These are phyloP conservation scores for Beta corolliflora DNA, from an alignment of 179 eudicot species.

Conservation along the genomic window DNA sequence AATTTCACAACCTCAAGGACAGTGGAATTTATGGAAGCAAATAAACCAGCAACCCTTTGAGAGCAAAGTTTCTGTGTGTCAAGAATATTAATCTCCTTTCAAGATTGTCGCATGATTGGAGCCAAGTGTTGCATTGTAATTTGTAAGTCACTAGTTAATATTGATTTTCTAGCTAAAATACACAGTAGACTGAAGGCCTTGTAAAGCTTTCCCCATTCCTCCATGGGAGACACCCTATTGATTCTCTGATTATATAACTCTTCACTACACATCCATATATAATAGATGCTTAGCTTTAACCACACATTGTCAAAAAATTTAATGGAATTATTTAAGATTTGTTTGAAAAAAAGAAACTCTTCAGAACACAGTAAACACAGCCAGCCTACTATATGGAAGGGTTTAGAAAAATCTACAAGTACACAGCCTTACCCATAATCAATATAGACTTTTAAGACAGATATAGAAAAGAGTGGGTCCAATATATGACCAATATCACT, in stretches of 20 bases:
- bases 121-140: constrained; percentile 2
- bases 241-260: background rate
- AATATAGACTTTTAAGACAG: background rate
- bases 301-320: too few relatives aligned
- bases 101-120: background rate
- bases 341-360: background rate
- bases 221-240: background rate
- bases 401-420: background rate
- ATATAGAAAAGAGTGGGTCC: background rate
- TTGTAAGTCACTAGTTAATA: background rate
- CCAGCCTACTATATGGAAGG: background rate
- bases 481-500: background rate
- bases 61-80: background rate
- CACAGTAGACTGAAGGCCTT: background rate
- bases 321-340: too few relatives aligned
- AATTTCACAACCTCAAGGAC: background rate
- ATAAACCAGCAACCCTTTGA: background rate
- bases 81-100: background rate
- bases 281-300: too few relatives aligned
- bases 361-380: background rate
- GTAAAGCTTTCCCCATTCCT: background rate
- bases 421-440: background rate
- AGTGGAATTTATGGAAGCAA: background rate
- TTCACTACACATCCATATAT: background rate
- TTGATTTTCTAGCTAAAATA: background rate